These are phyloP conservation scores for Hemerocallis citrina DNA, from an alignment of 106 monocot genomes.

Conservation along the genomic window DNA sequence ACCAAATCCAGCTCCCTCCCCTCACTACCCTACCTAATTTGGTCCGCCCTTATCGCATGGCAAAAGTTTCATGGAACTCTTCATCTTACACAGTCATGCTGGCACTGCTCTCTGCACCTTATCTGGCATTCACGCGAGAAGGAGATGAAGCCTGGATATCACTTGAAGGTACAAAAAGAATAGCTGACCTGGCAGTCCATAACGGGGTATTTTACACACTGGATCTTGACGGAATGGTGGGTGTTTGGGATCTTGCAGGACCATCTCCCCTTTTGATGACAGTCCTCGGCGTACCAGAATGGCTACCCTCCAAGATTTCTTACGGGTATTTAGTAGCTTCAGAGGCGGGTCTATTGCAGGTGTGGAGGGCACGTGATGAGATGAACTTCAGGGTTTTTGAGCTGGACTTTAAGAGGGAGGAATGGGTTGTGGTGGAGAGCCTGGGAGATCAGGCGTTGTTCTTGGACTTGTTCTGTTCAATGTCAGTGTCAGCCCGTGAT, in stretches of 20 bases:
- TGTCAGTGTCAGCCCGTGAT: neutral
- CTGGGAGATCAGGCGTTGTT: neutral
- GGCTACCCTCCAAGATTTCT: neutral
- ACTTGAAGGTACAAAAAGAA: neutral
- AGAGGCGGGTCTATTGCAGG: neutral
- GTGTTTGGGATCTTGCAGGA: neutral
- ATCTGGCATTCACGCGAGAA: conserved; percentile 3
- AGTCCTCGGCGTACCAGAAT: neutral
- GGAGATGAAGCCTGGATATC: neutral
- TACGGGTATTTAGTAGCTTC: neutral
- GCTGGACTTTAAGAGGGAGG: neutral
- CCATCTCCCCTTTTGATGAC: neutral
- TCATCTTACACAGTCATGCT: neutral
- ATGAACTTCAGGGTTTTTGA: neutral
- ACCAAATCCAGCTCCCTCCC: neutral
- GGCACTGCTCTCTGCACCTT: neutral
- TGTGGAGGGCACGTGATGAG: conserved; percentile 1
- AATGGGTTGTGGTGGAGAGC: neutral
- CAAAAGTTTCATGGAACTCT: conserved; percentile 4
- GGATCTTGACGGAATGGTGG: conserved; percentile 1
- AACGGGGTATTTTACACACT: neutral
- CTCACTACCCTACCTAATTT: neutral
- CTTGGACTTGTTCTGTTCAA: neutral
- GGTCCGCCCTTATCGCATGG: neutral
- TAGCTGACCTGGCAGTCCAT: neutral